Base-by-base conservation (phyloP, 208 protist species). In the Crithidia mellificae region DNA sequence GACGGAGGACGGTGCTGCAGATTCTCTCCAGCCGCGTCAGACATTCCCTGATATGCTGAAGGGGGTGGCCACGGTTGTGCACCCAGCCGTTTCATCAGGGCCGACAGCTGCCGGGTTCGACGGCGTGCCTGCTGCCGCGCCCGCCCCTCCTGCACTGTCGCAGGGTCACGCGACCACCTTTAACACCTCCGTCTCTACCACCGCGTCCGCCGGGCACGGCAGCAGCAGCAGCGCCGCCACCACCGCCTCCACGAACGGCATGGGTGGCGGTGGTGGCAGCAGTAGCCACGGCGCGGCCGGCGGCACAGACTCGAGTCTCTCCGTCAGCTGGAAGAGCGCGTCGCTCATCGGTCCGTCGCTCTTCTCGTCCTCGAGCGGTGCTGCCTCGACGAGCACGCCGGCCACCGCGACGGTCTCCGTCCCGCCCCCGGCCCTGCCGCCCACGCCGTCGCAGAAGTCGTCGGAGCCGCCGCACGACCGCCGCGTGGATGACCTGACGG, bases 401-500 rank as follows among this genome's bases (percentile, higher is more conserved):
- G 41, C 43, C 4, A 63, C 56, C 19, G 56, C 56, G 4, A 51
- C 56, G 19, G 56, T 63, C 15, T 64, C 58, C 2, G 58, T 64
- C 9, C 58, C 44, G 2, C 58, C 58, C 32, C 25, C 58, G 14
- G 58, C 50, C 27, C 39, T 34, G 24, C 56, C 56, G 22, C 24
- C 30, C 6, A 47, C 62, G 34, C 36, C 62, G 36, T 57, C 49
- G 25, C 47, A 56, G 44, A 72, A 64, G 27, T 34, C 25, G 5
- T 0, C 55, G 25, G 43, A 55, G 56, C 51, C 53, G 14, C 73
- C 68, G 29, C 61, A 81, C 56, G 81, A 87, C 68, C 81, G 85
- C 56, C 79, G 81, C 19, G 72, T 85, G 5, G 81, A 87, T 52
- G 85, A 91, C 51, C 55, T 87, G 7, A 78, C 74, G 41, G 85